phyloP scores from a whole-genome alignment of 2,329 filamentous ascomycete species.

The Fusarium nelsonii region DNA sequence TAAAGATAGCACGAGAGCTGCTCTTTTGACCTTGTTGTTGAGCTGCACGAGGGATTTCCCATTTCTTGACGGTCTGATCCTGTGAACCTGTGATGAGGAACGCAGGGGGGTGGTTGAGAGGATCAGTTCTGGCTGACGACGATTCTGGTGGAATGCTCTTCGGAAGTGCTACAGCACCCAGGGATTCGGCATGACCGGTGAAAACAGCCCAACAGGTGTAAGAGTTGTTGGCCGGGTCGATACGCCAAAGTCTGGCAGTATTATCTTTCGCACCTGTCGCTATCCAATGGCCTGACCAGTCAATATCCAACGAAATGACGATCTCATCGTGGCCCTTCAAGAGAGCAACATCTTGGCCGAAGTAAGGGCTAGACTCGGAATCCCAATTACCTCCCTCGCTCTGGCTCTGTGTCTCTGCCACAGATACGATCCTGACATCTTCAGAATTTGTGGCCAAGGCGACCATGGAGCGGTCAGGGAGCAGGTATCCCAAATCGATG shows the following conservation, averaged over 20 bases:
- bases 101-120: slow-evolving; percentile 81
- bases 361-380: slow-evolving; percentile 67
- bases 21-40: slow-evolving; percentile 61
- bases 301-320: slow-evolving; percentile 91
- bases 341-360: slow-evolving; percentile 88
- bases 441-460: slow-evolving; percentile 96
- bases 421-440: slow-evolving; percentile 87
- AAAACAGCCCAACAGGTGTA: slow-evolving; percentile 86
- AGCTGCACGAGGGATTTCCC: slow-evolving; percentile 78
- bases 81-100: slow-evolving; percentile 94
- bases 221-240: slow-evolving; percentile 80
- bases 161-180: slow-evolving; percentile 89
- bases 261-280: slow-evolving; percentile 98
- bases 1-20: slow-evolving; percentile 78
- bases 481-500: slow-evolving; percentile 90
- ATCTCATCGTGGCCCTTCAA: slow-evolving; percentile 95
- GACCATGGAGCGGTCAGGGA: slow-evolving; percentile 82
- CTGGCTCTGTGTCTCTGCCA: slow-evolving; percentile 58
- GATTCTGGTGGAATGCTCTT: slow-evolving; percentile 74
- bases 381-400: slow-evolving; percentile 41
- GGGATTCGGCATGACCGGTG: slow-evolving; percentile 91
- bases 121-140: slow-evolving; percentile 77
- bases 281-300: slow-evolving; percentile 98
- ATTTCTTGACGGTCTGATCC: slow-evolving; percentile 94
- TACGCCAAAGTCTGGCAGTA: slow-evolving; percentile 87